Conservation (phyloP, 1,139 yeast genomes). For the Pichia sp. region DNA sequence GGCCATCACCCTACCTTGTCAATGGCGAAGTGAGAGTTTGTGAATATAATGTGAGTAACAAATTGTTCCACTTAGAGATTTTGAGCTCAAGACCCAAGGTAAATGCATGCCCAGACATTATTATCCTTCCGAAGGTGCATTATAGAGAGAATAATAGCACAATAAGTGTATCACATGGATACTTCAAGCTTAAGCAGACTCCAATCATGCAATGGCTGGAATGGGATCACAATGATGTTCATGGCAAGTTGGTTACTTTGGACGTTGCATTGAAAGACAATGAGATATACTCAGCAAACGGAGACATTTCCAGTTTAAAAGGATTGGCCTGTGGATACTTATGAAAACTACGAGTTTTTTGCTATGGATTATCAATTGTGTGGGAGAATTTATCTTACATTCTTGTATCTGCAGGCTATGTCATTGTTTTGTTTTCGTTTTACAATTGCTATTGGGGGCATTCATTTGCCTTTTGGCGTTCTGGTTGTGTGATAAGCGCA, state of each 20-base stretch:
- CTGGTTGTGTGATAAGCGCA: neutral
- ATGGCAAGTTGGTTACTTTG: slow-evolving; percentile 18
- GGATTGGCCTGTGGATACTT: slow-evolving; percentile 28
- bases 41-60: slow-evolving; percentile 46
- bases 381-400: slow-evolving; percentile 1
- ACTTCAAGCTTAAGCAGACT: slow-evolving; percentile 37
- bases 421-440: neutral
- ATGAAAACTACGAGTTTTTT: slow-evolving; percentile 7
- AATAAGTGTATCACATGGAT: slow-evolving; percentile 47
- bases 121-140: slow-evolving; percentile 69
- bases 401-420: slow-evolving; percentile 25
- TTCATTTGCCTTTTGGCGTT: slow-evolving; percentile 4
- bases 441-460: too few species aligned
- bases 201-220: slow-evolving; percentile 47
- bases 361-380: neutral
- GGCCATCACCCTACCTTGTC: slow-evolving; percentile 64
- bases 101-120: slow-evolving; percentile 23
- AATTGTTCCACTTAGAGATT: slow-evolving; percentile 43
- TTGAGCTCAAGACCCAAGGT: slow-evolving; percentile 20
- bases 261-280: slow-evolving; percentile 8
- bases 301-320: slow-evolving; percentile 19
- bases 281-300: neutral
- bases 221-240: slow-evolving; percentile 53
- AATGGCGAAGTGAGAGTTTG: slow-evolving; percentile 44
- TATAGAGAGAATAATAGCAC: slow-evolving; percentile 44